Conservation (phyloP, 495 filamentous ascomycete species). For the Extremus antarcticus region DNA sequence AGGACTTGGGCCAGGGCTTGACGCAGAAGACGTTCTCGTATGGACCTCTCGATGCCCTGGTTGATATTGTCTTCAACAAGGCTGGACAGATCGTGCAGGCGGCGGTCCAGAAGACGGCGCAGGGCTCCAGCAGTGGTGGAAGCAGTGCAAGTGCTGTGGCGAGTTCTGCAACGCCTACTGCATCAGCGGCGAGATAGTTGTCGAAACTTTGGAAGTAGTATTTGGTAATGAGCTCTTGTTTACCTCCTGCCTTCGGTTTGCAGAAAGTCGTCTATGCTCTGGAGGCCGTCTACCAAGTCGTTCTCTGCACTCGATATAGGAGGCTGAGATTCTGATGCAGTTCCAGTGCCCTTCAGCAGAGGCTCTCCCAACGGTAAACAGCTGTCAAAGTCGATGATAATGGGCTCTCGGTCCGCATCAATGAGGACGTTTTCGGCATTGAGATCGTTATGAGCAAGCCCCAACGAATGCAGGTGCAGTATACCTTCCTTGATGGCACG, state of each 20-base stretch:
- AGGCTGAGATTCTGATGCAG: neutral
- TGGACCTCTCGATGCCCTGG: conserved; percentile 40
- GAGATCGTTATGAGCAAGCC: conserved; percentile 23
- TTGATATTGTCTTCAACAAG: conserved; percentile 46
- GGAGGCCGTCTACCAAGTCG: neutral
- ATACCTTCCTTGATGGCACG: conserved; percentile 2
- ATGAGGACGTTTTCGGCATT: conserved; percentile 15
- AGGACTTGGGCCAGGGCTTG: conserved; percentile 37
- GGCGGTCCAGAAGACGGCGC: conserved; percentile 31
- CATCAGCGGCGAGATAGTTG: conserved; percentile 1
- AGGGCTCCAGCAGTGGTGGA: conserved; percentile 6
- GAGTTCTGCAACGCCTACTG: neutral
- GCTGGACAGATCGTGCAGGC: conserved; percentile 47
- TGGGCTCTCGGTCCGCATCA: conserved; percentile 8
- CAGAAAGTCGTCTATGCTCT: neutral
- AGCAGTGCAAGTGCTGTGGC: conserved; percentile 2
- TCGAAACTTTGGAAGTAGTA: no score
- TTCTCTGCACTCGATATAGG: neutral
- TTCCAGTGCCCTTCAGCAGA: neutral
- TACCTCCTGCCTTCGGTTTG: neutral
- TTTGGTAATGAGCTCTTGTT: no score
- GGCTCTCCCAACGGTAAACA: conserved; percentile 15
- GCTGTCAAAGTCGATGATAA: conserved; percentile 19
- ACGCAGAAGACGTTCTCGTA: conserved; percentile 46
- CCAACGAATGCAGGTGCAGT: conserved; percentile 20